phyloP scores from a whole-genome alignment of 2,329 filamentous ascomycete species.

The Sclerotinia glacialis region DNA sequence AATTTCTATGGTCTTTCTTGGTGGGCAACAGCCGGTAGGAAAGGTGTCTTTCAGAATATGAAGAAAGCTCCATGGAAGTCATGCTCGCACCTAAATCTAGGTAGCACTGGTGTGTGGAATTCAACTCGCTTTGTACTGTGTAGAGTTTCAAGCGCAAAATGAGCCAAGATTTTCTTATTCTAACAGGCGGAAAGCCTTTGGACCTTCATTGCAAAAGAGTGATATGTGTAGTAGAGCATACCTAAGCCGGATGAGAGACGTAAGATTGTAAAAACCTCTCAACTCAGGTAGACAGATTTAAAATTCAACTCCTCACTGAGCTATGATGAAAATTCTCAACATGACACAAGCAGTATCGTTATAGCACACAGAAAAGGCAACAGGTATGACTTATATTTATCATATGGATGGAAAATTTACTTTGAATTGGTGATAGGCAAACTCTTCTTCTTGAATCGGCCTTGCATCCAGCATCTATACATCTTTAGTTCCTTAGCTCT shows the following conservation, averaged over 20 bases:
- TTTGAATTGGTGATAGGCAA: background rate
- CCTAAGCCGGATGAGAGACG: background rate
- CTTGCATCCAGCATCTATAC: conserved; percentile 97
- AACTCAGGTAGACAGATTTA: background rate
- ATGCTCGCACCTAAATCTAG: too few species aligned
- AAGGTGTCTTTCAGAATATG: background rate
- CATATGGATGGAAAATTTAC: background rate
- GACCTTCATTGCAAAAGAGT: background rate
- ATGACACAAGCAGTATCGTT: background rate
- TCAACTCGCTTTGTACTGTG: too few species aligned
- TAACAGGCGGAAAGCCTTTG: too few species aligned
- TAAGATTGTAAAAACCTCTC: background rate
- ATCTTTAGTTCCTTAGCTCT: conserved; percentile 89
- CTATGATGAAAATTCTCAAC: background rate
- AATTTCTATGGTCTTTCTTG: background rate
- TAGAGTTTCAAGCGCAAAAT: too few species aligned
- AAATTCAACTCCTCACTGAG: background rate
- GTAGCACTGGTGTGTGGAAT: too few species aligned
- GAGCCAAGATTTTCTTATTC: too few species aligned
- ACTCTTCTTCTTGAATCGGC: conserved; percentile 64
- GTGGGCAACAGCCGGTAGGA: too few species aligned
- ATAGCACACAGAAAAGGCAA: background rate
- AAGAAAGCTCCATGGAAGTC: background rate
- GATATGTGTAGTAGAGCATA: background rate
- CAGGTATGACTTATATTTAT: background rate